phyloP scores from a whole-genome alignment of 352 stramenopile species.

The Pythium periplocum region DNA sequence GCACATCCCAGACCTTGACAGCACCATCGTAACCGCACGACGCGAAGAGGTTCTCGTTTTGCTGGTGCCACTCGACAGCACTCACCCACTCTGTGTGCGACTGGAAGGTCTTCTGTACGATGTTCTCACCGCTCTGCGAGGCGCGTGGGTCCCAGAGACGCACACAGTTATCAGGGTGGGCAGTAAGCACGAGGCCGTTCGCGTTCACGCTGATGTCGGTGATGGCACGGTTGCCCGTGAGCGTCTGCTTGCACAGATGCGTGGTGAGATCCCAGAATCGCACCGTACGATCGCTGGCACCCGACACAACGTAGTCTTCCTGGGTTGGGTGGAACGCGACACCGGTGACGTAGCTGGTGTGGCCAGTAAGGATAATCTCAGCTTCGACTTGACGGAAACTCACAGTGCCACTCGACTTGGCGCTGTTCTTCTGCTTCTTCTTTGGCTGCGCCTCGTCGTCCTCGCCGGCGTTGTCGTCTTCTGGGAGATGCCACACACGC shows the following conservation, averaged over 20 bases:
- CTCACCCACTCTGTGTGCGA: constrained; percentile 86
- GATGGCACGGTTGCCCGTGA: constrained; percentile 71
- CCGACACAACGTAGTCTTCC: constrained; percentile 51
- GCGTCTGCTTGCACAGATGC: constrained; percentile 65
- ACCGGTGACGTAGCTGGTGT: constrained; percentile 73
- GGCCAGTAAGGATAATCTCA: constrained; percentile 67
- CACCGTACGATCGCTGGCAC: constrained; percentile 63
- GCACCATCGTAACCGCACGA: constrained; percentile 73
- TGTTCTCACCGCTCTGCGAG: constrained; percentile 55
- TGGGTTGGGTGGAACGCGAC: constrained; percentile 65
- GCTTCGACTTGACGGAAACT: constrained; percentile 71
- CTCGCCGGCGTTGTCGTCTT: constrained; percentile 16
- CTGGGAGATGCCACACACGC: constrained; percentile 49
- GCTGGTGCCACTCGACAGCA: constrained; percentile 61
- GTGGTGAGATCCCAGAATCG: constrained; percentile 77
- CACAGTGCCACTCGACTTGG: constrained; percentile 22
- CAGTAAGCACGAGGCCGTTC: constrained; percentile 59
- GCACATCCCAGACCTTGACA: constrained; percentile 80
- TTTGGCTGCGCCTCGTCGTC: constrained; percentile 27
- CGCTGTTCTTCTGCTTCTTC: constrained; percentile 68
- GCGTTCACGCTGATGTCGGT: constrained; percentile 66
- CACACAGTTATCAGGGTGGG: constrained; percentile 74
- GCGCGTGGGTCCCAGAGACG: constrained; percentile 80
- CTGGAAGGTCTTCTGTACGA: constrained; percentile 76
- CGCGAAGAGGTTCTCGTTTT: constrained; percentile 55